Evolutionary conservation across 306 rosid genomes (phyloP).

Genomic region (Mucuna pruriens): DNA sequence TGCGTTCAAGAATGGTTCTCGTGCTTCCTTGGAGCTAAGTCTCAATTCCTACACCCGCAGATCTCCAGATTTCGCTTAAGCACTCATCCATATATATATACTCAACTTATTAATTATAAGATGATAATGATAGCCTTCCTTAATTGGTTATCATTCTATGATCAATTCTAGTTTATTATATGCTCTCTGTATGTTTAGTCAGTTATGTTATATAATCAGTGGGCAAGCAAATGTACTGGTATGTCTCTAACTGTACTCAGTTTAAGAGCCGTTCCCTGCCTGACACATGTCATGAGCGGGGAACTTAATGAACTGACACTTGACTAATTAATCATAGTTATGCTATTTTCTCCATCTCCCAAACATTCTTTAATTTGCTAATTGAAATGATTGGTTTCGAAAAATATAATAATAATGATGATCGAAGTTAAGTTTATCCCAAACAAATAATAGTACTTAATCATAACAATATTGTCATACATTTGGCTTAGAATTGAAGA

Average conservation of each 20-base stretch:
- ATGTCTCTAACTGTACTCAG: slow-evolving; percentile 32
- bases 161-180: slow-evolving; percentile 34
- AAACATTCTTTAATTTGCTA: slow-evolving; percentile 50
- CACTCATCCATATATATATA: not conserved
- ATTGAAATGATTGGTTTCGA: slow-evolving; percentile 48
- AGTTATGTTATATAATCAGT: slow-evolving; percentile 33
- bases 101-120: not conserved
- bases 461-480: not conserved
- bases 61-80: slow-evolving; percentile 55
- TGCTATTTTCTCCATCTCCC: slow-evolving; percentile 33
- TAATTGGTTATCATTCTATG: slow-evolving; percentile 20
- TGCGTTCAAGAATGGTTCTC: slow-evolving; percentile 47
- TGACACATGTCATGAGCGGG: slow-evolving; percentile 48
- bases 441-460: not conserved
- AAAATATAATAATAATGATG: slow-evolving; percentile 12
- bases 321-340: slow-evolving; percentile 43
- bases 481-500: not conserved
- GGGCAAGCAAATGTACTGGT: slow-evolving; percentile 27
- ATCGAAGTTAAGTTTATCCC: slow-evolving; percentile 6
- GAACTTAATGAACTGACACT: slow-evolving; percentile 42
- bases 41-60: slow-evolving; percentile 75
- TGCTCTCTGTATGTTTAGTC: slow-evolving; percentile 19
- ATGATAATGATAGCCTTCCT: not conserved
- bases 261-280: slow-evolving; percentile 35
- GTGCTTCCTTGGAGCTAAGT: slow-evolving; percentile 85